Percentiles rank a stretch among this genome's conserved stretches.
Conservation (phyloP, 805 yeast species). For the Brettanomyces sp. region DNA sequence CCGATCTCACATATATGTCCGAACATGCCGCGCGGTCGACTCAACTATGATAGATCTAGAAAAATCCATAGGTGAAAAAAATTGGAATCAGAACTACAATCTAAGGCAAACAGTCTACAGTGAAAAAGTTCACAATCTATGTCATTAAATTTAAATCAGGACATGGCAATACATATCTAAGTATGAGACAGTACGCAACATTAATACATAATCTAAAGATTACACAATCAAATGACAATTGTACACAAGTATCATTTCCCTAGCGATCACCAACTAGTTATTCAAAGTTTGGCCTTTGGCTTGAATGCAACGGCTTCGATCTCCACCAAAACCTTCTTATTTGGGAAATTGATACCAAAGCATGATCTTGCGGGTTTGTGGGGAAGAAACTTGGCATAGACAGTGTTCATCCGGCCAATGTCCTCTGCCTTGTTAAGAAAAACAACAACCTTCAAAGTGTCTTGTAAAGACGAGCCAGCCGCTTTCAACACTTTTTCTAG, state of each 20-base stretch:
- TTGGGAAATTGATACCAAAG: slow-evolving; percentile 42
- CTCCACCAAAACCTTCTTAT: slow-evolving; percentile 40
- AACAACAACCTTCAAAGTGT: slow-evolving; percentile 39
- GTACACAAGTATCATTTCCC: no score
- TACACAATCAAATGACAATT: no score
- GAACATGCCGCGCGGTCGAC: no score
- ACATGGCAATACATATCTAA: no score
- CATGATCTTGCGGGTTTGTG: slow-evolving; percentile 46
- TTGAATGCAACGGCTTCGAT: slow-evolving; percentile 34
- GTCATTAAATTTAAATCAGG: no score
- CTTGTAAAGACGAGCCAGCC: slow-evolving; percentile 37
- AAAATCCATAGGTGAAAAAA: slow-evolving; percentile 9
- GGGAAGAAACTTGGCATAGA: slow-evolving; percentile 37
- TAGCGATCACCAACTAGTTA: no score
- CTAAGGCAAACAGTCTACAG: no score
- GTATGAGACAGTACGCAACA: no score
- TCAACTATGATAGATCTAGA: slow-evolving; percentile 7
- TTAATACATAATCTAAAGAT: no score
- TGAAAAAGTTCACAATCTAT: no score
- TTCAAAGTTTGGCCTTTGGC: slow-evolving; percentile 17
- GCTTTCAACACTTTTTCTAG: slow-evolving; percentile 32
- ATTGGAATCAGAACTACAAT: neutral
- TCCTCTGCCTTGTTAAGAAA: slow-evolving; percentile 36
- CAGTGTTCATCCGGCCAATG: slow-evolving; percentile 33
- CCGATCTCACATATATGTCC: no score